Evolutionary conservation across 2,329 filamentous ascomycete genomes (phyloP), one percentile per base, ranked within the genome.

Genomic region (Colletotrichum aenigma): DNA sequence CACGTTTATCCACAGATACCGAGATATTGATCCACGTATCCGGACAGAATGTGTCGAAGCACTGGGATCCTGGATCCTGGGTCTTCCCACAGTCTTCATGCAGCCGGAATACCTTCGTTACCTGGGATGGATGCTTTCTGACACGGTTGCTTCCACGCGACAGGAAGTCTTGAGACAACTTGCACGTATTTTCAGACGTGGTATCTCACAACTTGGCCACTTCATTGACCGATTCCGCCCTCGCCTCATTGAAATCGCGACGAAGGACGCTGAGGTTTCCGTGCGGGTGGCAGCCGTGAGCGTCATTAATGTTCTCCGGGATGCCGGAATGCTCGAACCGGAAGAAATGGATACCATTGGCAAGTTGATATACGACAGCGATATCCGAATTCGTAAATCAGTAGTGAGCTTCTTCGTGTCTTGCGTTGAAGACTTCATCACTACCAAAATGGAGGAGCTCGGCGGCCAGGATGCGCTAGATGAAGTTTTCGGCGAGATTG

Each of bases 1-100:
- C 3, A 93, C 98, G 62, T 99, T 98, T 82, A 94, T 98, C 34
- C 96, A 99, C 84, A 93, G 97, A 64, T 99, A 98, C 84, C 94
- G 97, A 76, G 97, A 99, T 82, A 92, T 98, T 34, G 97, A 99
- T 81, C 92, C 95, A 8, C 94, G 92, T 80, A 98, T 99, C 78
- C 92, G 97, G 69, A 92, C 94, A 1, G 96, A 98, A 81, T 98
- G 96, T 81, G 93, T 98, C 28, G 92, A 94, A 77, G 95, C 95
- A 16, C 89, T 99, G 10, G 96, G 96, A 32, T 91, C 93, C 55
- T 99, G 97, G 97, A 97, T 98, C 79, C 91, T 93, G 82, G 91
- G 91, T 13, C 92, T 98, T 67, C 95, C 96, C 3, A 95, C 95
- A 62, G 91, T 95, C 61, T 99, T 98, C 85, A 95, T 98, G 83